Evolutionary conservation across 306 rosid genomes (phyloP), one percentile per base, ranked within the genome.

Genomic region (Astragalus membranaceus): DNA sequence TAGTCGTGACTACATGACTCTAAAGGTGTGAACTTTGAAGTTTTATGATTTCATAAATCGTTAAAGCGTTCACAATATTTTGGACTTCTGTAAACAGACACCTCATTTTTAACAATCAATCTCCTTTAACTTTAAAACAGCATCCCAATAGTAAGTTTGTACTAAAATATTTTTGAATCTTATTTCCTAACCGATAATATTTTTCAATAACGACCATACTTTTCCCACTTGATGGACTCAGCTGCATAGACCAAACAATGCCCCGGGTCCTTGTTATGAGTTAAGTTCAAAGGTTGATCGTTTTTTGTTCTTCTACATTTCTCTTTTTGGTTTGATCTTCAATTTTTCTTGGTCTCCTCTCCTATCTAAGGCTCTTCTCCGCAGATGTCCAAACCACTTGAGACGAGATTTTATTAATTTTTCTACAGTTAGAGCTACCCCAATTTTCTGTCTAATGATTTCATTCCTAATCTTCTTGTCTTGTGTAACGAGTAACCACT

Each of bases 1-100:
- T 52, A 89, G 97, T 60, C 97, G 99, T 64, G 99, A 95, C 82
- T 95, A 95, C 80, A 95, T 95, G 99, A 88, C 96, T 78, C 90
- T 95, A 26, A 95, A 95, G 99, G 99, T 95, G 71, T 71, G 77
- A 30, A 30, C 44, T 49, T 60, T 48, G 67, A 46, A 26, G 48
- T 51, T 67, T 50, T 64, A 49, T 14, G 11, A 23, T 66, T 30
- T 59, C 23, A n/a, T 26, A 65, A 66, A 60, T 39, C 12, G 69
- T 64, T 53, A 10, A 64, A 37, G 66, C 26, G 37, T 59, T 78
- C 47, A 57, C 49, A 26, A 12, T 32, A 60, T 55, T 46, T 72
- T 66, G 70, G 59, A 32, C 72, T 58, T 61, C 23, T 4, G 36
- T 57, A 64, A 43, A 49, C 36, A 37, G 20, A 17, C 11, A 17